Base-by-base conservation (phyloP, 2,329 filamentous ascomycete species). In the Teratosphaeria gauchensis region DNA sequence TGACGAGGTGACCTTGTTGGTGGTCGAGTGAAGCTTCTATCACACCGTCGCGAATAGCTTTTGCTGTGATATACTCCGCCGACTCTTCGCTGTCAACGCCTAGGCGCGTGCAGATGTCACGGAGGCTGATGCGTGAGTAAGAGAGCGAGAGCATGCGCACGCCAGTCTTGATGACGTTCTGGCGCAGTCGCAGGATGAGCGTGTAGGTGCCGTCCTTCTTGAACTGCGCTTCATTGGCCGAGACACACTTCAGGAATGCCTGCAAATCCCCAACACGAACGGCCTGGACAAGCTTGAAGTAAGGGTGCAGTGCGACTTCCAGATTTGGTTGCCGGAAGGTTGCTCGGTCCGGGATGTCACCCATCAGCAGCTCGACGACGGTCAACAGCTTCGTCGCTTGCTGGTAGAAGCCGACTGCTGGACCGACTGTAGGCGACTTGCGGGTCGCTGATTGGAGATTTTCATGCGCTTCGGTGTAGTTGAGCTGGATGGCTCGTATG, bases 151-250 rank as follows among this genome's bases (percentile, higher is more conserved):
- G 95, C 91, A 97, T 96, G 67, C 94, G 90, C 64, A 99, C 96
- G 65, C 94, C 94, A 3, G 94, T 99, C 81, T 96, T 96, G 84
- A 99, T 97, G 71, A 99, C 94, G 72, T 99, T 99, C 76, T 99
- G 94, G 67, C 94, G 87, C 62, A 99, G 82, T 63, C 94, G 92
- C 63, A 97, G 83, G 68, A 97, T 95, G 59, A 99, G 82, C 11
- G 92, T 95, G 79, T 97, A 97, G 21, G 92, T 97, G 59, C 90
- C 90, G 72, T 99, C 94, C 65, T 88, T 87, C 70, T 90, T 88
- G 85, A 97, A 99, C 11, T 86, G 87, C 52, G 89, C 84, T 59
- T 87, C 86, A 72, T 96, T 86, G 55, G 86, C 83, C 67, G 88
- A 87, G 62, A 97, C 92, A 52, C 88, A 86, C 65, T 86, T 90